These are phyloP conservation scores for Coemansia sp. DNA, from an alignment of 192 early-diverging fungal genomes.

Conservation along the genomic window DNA sequence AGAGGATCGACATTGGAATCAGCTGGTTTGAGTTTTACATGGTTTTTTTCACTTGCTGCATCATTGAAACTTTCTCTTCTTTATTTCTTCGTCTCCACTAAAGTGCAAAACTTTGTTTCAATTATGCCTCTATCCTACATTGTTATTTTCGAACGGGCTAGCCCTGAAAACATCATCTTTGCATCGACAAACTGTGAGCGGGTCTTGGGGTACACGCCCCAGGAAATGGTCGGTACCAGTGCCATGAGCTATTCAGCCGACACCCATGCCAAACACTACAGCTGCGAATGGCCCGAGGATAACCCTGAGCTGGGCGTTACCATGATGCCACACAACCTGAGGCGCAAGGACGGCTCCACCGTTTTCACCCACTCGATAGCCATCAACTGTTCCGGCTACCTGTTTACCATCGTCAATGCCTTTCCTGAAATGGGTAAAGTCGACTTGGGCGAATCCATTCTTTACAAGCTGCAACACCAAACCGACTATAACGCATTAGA, in stretches of 20 bases:
- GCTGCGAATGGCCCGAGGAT: conserved; percentile 47
- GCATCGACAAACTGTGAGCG: conserved; percentile 29
- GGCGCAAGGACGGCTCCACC: conserved; percentile 14
- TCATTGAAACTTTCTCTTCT: too few species aligned
- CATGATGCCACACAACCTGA: conserved; percentile 43
- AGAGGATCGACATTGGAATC: background rate
- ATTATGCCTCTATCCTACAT: conserved; percentile 40
- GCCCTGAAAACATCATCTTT: conserved; percentile 37
- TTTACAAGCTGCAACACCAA: conserved; percentile 45
- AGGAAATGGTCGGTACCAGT: conserved; percentile 46
- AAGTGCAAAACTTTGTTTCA: background rate
- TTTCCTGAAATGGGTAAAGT: conserved; percentile 39
- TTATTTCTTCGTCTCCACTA: too few species aligned
- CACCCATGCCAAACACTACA: conserved; percentile 43
- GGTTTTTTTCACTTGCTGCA: too few species aligned
- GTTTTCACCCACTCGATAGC: conserved; percentile 32
- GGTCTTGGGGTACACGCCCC: conserved; percentile 36
- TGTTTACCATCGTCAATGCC: conserved; percentile 30
- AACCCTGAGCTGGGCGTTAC: conserved; percentile 49
- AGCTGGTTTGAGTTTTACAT: too few species aligned
- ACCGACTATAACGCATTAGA: conserved; percentile 13
- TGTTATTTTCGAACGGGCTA: conserved; percentile 31
- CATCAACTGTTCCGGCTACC: conserved; percentile 42
- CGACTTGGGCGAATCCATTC: conserved; percentile 23
- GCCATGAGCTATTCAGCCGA: conserved; percentile 37